Conservation (phyloP, 1,139 yeast genomes). For the Diutina neorugosa region DNA sequence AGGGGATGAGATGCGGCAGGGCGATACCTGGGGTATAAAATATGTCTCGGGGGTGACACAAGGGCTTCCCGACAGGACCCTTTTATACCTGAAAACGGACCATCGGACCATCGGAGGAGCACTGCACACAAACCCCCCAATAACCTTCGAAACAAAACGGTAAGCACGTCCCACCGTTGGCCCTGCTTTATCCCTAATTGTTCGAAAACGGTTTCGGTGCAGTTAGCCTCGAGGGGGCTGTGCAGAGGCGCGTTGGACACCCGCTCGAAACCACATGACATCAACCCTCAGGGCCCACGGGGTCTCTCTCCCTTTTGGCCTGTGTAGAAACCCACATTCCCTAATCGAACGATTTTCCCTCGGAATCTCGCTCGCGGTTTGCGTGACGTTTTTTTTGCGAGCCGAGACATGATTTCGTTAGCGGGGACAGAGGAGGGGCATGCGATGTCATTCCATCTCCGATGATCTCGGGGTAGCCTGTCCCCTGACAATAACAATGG, state of each 20-base stretch:
- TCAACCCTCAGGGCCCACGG: background rate
- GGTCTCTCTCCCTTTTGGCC: background rate
- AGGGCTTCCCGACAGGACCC: too few relatives aligned
- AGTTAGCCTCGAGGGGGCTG: background rate
- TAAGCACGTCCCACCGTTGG: background rate
- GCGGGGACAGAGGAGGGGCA: background rate
- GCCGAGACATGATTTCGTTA: background rate
- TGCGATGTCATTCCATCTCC: background rate
- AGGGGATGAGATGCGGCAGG: too few relatives aligned
- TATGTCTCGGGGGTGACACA: background rate
- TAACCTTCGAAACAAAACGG: too few relatives aligned
- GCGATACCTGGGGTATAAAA: background rate
- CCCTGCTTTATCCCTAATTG: background rate
- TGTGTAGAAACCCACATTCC: background rate
- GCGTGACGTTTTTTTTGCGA: background rate
- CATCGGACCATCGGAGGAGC: too few relatives aligned
- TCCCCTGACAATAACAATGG: background rate
- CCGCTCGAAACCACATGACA: background rate
- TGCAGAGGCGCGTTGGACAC: background rate
- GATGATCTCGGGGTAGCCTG: background rate
- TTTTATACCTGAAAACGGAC: too few relatives aligned
- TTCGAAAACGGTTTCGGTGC: background rate
- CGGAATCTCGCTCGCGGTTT: too few relatives aligned
- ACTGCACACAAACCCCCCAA: too few relatives aligned
- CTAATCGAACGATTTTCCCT: too few relatives aligned